These are phyloP conservation scores for Letharia columbiana DNA, from an alignment of 495 filamentous ascomycete genomes.

Conservation along the genomic window DNA sequence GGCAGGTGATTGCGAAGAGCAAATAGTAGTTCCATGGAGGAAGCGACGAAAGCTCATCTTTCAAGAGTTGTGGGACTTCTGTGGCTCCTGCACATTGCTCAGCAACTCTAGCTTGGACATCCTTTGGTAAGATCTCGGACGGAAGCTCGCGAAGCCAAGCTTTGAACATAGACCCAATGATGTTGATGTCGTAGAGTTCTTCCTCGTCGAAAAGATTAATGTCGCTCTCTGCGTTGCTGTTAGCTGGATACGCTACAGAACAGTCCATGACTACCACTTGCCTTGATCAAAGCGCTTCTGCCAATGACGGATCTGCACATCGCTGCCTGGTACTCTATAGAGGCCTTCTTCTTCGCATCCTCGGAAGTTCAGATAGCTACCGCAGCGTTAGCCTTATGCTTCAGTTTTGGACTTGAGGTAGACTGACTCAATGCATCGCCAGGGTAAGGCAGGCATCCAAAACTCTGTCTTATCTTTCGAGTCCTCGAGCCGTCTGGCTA, in stretches of 20 bases:
- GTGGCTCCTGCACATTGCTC: conserved; percentile 66
- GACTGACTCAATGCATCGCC: conserved; percentile 75
- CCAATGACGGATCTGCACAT: conserved; percentile 76
- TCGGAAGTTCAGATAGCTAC: conserved; percentile 76
- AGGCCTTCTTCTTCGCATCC: conserved; percentile 85
- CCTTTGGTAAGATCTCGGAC: conserved; percentile 79
- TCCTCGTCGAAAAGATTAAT: conserved; percentile 75
- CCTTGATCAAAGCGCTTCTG: conserved; percentile 77
- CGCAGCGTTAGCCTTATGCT: conserved; percentile 16
- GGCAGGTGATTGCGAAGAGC: conserved; percentile 89
- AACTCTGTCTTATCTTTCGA: conserved; percentile 90
- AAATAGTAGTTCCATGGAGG: conserved; percentile 94
- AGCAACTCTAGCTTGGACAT: conserved; percentile 62
- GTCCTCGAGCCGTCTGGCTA: conserved; percentile 73
- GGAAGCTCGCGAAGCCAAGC: conserved; percentile 90
- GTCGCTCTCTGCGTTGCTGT: conserved; percentile 52
- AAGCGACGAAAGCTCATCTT: conserved; percentile 82
- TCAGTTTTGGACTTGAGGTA: neutral
- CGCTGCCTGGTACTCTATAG: conserved; percentile 80
- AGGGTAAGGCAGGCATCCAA: conserved; percentile 92
- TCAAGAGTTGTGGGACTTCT: conserved; percentile 66
- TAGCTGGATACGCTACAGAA: neutral
- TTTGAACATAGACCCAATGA: conserved; percentile 85
- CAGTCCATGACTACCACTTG: conserved; percentile 29
- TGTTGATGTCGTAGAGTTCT: conserved; percentile 89